Conservation (phyloP, 75 land plant species). For the Cupressus sempervirens region DNA sequence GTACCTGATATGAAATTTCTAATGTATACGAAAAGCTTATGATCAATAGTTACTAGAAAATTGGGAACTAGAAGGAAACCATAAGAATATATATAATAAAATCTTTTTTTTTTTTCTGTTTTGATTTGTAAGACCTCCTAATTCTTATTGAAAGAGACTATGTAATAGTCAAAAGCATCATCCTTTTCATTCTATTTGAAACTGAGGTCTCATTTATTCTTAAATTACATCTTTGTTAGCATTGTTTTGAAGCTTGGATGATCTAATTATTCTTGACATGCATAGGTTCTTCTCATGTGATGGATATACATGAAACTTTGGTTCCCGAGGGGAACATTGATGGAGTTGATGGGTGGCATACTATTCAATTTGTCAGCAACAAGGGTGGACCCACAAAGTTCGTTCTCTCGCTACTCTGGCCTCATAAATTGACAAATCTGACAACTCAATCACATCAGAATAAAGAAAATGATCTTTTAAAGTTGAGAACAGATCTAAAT, state of each 20-base stretch:
- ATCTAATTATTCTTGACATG: not conserved
- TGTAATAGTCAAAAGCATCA: not conserved
- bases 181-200: not conserved
- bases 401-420: slow-evolving; percentile 61
- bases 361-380: slow-evolving; percentile 65
- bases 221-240: not conserved
- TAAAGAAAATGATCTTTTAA: slow-evolving; percentile 26
- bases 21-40: not conserved
- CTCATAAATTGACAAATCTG: slow-evolving; percentile 15
- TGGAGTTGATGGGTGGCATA: slow-evolving; percentile 78
- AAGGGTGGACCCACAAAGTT: slow-evolving; percentile 61
- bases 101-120: not conserved
- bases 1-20: not conserved
- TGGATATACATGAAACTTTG: slow-evolving; percentile 48
- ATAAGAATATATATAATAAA: not conserved
- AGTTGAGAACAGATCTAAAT: slow-evolving; percentile 79
- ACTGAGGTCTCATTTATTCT: not conserved
- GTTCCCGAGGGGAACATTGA: slow-evolving; percentile 47
- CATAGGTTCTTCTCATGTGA: not conserved
- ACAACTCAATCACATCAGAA: not conserved
- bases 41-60: not conserved
- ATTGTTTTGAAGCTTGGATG: not conserved
- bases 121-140: not conserved
- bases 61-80: not conserved
- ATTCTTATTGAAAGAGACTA: not conserved